Evolutionary conservation across 1,139 yeast species (phyloP).

Genomic region (Geotrichum restrictum): DNA sequence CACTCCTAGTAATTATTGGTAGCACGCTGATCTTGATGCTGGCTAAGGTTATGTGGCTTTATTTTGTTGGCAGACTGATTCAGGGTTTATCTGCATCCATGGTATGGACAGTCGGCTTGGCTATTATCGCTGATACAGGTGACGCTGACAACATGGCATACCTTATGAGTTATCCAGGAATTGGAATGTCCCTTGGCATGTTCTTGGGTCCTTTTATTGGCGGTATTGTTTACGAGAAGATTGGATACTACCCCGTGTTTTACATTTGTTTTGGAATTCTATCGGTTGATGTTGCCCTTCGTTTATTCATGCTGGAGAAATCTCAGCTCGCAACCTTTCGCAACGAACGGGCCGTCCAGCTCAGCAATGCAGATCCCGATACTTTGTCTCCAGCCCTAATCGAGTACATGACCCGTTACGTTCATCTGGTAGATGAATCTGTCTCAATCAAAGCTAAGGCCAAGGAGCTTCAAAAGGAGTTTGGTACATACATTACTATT

Average conservation of each 20-base stretch:
- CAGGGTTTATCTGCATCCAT: conserved; percentile 40
- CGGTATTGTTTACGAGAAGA: conserved; percentile 37
- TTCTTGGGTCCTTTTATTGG: conserved; percentile 40
- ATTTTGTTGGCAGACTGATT: conserved; percentile 36
- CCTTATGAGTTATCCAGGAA: conserved; percentile 36
- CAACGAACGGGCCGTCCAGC: conserved; percentile 18
- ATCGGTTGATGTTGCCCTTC: conserved; percentile 34
- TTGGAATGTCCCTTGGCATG: conserved; percentile 35
- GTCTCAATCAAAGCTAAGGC: conserved; percentile 3
- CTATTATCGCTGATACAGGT: conserved; percentile 37
- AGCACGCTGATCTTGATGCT: conserved; percentile 35
- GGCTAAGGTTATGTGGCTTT: conserved; percentile 31
- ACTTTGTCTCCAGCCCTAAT: conserved; percentile 6
- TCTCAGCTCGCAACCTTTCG: conserved; percentile 13
- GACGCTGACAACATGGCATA: conserved; percentile 30
- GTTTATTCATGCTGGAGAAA: conserved; percentile 37
- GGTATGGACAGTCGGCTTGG: conserved; percentile 42
- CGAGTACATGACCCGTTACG: conserved; percentile 9
- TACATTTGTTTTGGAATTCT: conserved; percentile 36
- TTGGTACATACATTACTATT: conserved; percentile 10
- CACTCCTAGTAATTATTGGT: conserved; percentile 34
- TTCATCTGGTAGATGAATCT: not conserved
- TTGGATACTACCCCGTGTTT: conserved; percentile 39
- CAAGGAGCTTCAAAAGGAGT: conserved; percentile 11
- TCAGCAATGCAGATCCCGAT: not conserved